Evolutionary conservation across 1,284 basidiomycete genomes (phyloP), one percentile per base, ranked within the genome.

Genomic region (Coriolopsis trogii): DNA sequence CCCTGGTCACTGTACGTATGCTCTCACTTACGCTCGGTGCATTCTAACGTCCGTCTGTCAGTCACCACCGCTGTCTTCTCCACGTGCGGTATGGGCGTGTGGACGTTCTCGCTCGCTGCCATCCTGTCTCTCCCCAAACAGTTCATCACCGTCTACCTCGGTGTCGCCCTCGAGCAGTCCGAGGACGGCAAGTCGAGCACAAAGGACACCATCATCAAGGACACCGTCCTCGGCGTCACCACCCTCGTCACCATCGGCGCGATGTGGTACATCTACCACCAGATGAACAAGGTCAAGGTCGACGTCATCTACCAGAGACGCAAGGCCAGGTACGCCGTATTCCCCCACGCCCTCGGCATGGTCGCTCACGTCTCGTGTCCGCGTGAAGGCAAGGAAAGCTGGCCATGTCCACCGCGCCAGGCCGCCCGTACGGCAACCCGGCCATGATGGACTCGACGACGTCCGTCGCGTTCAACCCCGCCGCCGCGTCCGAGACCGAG

Each of bases 181-280:
- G 66, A 65, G 23, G 64, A 65, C 21, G 78, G 79, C 73, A 28
- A 8, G 39, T 41, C 29, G 46, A 70, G 73, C 52, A 73, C 60
- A 4, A 74, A 75, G 52, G 80, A 80, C 60, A 81, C 72, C 53
- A 79, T 87, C 53, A 81, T 90, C 58, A 85, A 82, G 51, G 79
- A 85, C 53, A 66, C 74, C 16, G 86, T 91, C 3, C 70, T 91
- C 26, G 81, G 63, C 3, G 47, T 86, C 29, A 90, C 89, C 0
- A 67, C 83, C 42, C 34, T 92, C 21, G 80, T 96, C 56, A 96
- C 94, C 0, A 58, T 91, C 40, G 68, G 74, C 33, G 89, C 93
- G 0, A 87, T 91, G 71, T 94, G 90, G 85, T 96, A 89, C 67
- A 89, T 96, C 62, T 84, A 83, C 62, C 73, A 69, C 46, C 70